Evolutionary conservation across 2,329 filamentous ascomycete species (phyloP).

Genomic region (Penicillium hesseltinei): DNA sequence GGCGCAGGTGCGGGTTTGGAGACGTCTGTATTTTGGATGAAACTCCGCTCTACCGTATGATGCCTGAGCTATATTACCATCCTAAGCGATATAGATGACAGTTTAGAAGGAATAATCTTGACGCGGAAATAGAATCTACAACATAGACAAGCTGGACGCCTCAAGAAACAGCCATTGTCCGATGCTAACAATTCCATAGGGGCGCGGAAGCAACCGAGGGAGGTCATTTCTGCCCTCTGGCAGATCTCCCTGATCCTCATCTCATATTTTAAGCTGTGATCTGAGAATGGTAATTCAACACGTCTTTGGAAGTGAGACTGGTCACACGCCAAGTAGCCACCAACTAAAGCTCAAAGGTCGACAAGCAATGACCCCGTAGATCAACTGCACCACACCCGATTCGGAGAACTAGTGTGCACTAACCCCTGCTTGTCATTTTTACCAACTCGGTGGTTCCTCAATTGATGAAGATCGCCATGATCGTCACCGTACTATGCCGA

Average conservation of each 20-base stretch:
- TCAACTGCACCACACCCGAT: background rate
- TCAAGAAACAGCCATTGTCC: too few relatives aligned
- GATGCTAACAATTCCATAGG: too few relatives aligned
- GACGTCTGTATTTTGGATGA: background rate
- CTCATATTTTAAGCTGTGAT: too few relatives aligned
- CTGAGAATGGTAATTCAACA: too few relatives aligned
- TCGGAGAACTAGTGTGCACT: background rate
- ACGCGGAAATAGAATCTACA: too few relatives aligned
- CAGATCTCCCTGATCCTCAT: too few relatives aligned
- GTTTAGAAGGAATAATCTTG: background rate
- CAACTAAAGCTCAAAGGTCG: background rate
- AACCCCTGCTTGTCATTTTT: background rate
- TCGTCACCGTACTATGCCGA: background rate
- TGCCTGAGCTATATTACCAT: background rate
- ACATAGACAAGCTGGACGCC: too few relatives aligned
- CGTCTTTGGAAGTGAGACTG: background rate
- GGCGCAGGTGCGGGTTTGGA: background rate
- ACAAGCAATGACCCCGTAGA: background rate
- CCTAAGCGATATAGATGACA: background rate
- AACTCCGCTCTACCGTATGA: background rate
- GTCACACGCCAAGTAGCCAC: background rate
- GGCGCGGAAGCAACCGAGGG: too few relatives aligned
- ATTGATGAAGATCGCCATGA: conserved; percentile 1
- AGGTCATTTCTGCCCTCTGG: too few relatives aligned
- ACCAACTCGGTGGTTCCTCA: background rate